Evolutionary conservation across 768 basidiomycete genomes (phyloP).

Genomic region (Suillus luteus): DNA sequence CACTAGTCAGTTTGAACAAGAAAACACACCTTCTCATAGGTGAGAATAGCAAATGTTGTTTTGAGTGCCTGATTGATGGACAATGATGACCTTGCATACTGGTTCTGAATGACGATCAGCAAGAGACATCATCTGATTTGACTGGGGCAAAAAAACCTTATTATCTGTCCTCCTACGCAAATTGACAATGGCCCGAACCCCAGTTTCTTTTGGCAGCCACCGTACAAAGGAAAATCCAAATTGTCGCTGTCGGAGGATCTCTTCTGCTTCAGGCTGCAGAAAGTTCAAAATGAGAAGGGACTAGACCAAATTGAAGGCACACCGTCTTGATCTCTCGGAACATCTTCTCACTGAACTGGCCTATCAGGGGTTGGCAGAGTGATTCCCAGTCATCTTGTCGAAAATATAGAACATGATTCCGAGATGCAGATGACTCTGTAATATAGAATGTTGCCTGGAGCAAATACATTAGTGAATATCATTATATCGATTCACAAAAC

Average conservation of each 20-base stretch:
- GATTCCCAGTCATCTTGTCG: constrained; percentile 92
- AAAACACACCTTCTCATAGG: constrained; percentile 74
- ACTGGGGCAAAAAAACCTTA: constrained; percentile 25
- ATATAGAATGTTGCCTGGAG: constrained; percentile 88
- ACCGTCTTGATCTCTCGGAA: constrained; percentile 76
- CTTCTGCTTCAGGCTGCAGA: constrained; percentile 60
- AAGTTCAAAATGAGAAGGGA: constrained; percentile 3
- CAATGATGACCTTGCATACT: constrained; percentile 36
- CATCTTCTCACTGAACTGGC: constrained; percentile 66
- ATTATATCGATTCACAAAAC: constrained; percentile 19
- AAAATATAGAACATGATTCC: constrained; percentile 86
- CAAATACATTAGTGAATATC: background rate
- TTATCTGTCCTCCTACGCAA: constrained; percentile 54
- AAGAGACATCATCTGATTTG: background rate
- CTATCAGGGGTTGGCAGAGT: constrained; percentile 79
- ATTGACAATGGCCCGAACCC: constrained; percentile 94
- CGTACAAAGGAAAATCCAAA: constrained; percentile 87
- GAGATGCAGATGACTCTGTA: constrained; percentile 86
- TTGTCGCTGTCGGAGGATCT: constrained; percentile 67
- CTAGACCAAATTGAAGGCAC: constrained; percentile 17
- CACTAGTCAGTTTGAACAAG: background rate
- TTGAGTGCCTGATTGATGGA: constrained; percentile 91
- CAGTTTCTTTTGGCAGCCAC: constrained; percentile 91
- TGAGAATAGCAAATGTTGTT: constrained; percentile 83
- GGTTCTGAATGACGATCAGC: constrained; percentile 27